phyloP scores from a whole-genome alignment of 495 filamentous ascomycete genomes.

The Penicillium odoratum region DNA sequence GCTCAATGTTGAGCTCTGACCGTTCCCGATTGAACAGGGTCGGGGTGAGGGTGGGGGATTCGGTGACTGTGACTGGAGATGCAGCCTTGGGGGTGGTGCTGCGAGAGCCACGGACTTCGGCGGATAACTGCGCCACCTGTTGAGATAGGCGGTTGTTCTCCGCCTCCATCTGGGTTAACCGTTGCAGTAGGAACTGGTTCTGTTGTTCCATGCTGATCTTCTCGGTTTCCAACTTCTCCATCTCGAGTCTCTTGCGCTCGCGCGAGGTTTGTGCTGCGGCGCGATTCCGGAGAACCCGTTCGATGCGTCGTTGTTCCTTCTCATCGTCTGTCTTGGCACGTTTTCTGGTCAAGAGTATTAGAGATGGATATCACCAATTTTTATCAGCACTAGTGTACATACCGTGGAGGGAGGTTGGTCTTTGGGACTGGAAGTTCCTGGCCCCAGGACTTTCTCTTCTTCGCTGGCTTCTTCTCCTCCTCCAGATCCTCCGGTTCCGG shows the following conservation, averaged over 20 bases:
- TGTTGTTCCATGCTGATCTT: conserved; percentile 65
- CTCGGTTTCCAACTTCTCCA: conserved; percentile 81
- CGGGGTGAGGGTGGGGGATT: conserved; percentile 48
- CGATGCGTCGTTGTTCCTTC: conserved; percentile 96
- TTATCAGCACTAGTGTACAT: conserved; percentile 30
- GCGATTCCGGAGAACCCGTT: conserved; percentile 94
- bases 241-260: conserved; percentile 92
- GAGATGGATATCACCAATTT: neutral
- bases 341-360: conserved; percentile 58
- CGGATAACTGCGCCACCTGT: conserved; percentile 63
- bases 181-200: conserved; percentile 69
- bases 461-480: conserved; percentile 73
- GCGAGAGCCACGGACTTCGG: conserved; percentile 55
- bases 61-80: conserved; percentile 33
- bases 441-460: conserved; percentile 99
- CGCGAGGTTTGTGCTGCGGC: conserved; percentile 93
- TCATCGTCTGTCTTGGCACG: conserved; percentile 98
- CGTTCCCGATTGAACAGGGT: conserved; percentile 58
- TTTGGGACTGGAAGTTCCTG: conserved; percentile 95
- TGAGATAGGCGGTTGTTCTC: conserved; percentile 65
- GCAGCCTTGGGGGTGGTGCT: conserved; percentile 42
- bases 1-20: conserved; percentile 50
- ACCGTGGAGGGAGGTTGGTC: conserved; percentile 94
- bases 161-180: conserved; percentile 61
- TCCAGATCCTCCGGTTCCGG: conserved; percentile 29